A percentile compares a stretch with the other conserved stretches of the same genome.
These are phyloP conservation scores for Aspergillus uvarum DNA, from an alignment of 2,329 filamentous ascomycete species.

Conservation along the genomic window DNA sequence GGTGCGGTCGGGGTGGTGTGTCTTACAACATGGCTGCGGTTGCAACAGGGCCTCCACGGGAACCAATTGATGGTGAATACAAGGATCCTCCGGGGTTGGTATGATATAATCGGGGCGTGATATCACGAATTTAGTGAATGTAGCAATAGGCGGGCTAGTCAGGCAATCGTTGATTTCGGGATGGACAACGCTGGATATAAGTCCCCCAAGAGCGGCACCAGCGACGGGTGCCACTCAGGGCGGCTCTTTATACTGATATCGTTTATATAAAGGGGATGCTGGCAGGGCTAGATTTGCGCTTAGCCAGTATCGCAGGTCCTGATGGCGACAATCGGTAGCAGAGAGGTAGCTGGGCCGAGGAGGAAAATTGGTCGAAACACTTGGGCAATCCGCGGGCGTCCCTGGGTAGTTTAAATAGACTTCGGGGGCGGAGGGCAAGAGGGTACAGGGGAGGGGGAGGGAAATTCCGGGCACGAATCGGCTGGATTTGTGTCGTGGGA, in stretches of 20 bases:
- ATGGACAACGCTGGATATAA: not conserved
- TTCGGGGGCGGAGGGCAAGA: not conserved
- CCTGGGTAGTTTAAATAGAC: not conserved
- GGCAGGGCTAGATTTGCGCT: not conserved
- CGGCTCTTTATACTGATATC: not conserved
- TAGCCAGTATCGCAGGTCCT: not conserved
- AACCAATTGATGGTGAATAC: not conserved
- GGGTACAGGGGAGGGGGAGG: not conserved
- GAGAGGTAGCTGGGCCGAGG: not conserved
- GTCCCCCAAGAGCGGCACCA: slow-evolving; percentile 15
- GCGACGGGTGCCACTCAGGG: slow-evolving; percentile 13
- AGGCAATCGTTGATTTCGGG: slow-evolving; percentile 7
- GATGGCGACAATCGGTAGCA: not conserved
- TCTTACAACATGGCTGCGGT: slow-evolving; percentile 27
- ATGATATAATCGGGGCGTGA: slow-evolving; percentile 2
- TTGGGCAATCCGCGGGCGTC: not conserved
- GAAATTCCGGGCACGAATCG: not conserved
- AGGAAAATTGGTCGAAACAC: not conserved
- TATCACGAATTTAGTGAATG: not conserved
- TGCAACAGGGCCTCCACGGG: slow-evolving; percentile 3
- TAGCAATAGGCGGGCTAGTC: slow-evolving; percentile 12
- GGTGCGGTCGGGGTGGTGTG: slow-evolving; percentile 2
- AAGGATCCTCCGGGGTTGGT: not conserved
- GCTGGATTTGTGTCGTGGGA: not conserved
- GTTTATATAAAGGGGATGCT: not conserved